Evolutionary conservation across 2,329 filamentous ascomycete genomes (phyloP), one percentile per base, ranked within the genome.

Genomic region (Exophiala bonariae): DNA sequence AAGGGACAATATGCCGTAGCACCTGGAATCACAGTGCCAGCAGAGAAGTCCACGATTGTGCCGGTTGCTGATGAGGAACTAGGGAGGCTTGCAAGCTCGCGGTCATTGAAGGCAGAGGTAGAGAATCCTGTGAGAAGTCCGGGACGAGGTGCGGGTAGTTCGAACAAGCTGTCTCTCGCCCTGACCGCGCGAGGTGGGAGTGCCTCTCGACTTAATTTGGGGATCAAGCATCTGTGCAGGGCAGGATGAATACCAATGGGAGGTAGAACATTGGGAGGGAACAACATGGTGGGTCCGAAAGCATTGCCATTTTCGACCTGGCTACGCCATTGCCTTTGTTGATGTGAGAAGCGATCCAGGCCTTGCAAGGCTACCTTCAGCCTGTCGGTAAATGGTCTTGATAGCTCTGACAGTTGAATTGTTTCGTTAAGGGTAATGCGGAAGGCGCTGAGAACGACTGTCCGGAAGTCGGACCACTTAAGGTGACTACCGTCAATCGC

Each of bases 401-500:
- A 52, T 8, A 54, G 17, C 3, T 51, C 39, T 14, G 54, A 47
- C 17, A 50, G n/a, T 32, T 44, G 41, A 18, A 54, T 33, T 39
- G 14, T 16, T 13, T 47, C 44, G 11, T 32, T 36, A 28, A 55
- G 40, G 22, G 35, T 17, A 22, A 57, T 57, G 16, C 50, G 55
- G 40, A 53, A 55, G 10, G 55, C 38, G 35, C 47, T 37, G 28
- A 57, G 50, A 22, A 57, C 55, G 16, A 49, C 35, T 22, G 42
- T 41, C 37, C 55, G 49, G 41, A 55, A 57, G 23, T 53, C 52
- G 14, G 50, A 50, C 55, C 55, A 57, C 42, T 40, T 36, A 43
- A 57, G 52, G 48, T 57, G 52, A 52, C 52, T 55, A 18, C 52
- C 52, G 31, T 56, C 50, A 40, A 54, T 50, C 19, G 46, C 54